Evolutionary conservation across 371 early-diverging fungal species (phyloP), one percentile per base, ranked within the genome.

Genomic region (Mucor lusitanicus): DNA sequence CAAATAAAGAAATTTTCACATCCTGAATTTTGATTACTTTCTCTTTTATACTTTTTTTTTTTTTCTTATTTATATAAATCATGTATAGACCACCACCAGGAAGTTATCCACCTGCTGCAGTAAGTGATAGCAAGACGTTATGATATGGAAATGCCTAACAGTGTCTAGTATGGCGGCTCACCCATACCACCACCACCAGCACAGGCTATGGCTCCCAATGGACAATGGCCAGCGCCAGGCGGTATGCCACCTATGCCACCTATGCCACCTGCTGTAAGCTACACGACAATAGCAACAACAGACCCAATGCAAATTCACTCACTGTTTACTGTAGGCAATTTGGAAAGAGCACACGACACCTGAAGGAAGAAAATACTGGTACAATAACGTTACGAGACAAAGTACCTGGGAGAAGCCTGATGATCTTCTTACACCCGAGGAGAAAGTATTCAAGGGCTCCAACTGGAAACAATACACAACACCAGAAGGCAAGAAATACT

Each of bases 321-420:
- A 57, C 65, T 32, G 5, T 37, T 33, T 25, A 15, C 3, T 63
- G 17, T 72, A 75, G 76, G 25, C 61, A 56, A 61, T 76, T 27
- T 97, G 97, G 97, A 89, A 83, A 17, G 91, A 91, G 65, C 90
- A 91, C 72, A 86, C 83, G 23, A 89, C 90, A 54, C 82, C 90
- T 27, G 94, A 95, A 78, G 95, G 95, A 17, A 85, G 90, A 56
- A 84, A 82, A 28, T 96, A 97, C 78, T 97, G 93, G 80, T 95
- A 83, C 82, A 94, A 98, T 72, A 81, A 84, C 27, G 69, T 77
- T 13, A 95, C 97, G 17, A 88, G 90, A 69, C 84, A 86, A 70
- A 95, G 91, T 61, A 88, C 89, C 6, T 98, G 97, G 97, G 95
- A 97, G 67, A 97, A 96, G 75, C 98, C 98, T 17, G 92, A 93